These are phyloP conservation scores for Backusella westeae DNA, from an alignment of 192 early-diverging fungal genomes.

Conservation along the genomic window DNA sequence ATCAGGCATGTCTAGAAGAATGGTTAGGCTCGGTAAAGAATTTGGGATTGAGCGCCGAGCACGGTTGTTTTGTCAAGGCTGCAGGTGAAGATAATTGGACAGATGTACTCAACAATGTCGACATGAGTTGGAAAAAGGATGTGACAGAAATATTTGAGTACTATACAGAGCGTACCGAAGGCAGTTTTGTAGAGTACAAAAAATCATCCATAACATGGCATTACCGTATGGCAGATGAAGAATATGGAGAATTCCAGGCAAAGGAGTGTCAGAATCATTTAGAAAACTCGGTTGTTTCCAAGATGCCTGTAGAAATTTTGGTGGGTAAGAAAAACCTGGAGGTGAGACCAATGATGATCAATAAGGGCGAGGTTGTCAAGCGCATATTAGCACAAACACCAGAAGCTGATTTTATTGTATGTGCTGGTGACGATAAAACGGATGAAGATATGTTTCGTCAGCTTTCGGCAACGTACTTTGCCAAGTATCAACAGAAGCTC, in stretches of 20 bases:
- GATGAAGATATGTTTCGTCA: slow-evolving; percentile 90
- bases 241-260: slow-evolving; percentile 83
- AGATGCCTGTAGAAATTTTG: slow-evolving; percentile 82
- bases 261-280: slow-evolving; percentile 91
- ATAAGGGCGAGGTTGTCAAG: slow-evolving; percentile 91
- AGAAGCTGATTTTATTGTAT: slow-evolving; percentile 74
- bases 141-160: slow-evolving; percentile 81
- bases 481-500: background rate
- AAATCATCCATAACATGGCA: slow-evolving; percentile 89
- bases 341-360: slow-evolving; percentile 75
- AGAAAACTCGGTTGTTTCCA: slow-evolving; percentile 74
- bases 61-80: slow-evolving; percentile 83
- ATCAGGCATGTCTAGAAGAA: slow-evolving; percentile 78
- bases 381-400: slow-evolving; percentile 52
- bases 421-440: slow-evolving; percentile 87
- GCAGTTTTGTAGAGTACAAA: slow-evolving; percentile 83
- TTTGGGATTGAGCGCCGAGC: slow-evolving; percentile 82
- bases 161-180: slow-evolving; percentile 85
- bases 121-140: slow-evolving; percentile 84
- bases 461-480: slow-evolving; percentile 28
- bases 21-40: slow-evolving; percentile 75
- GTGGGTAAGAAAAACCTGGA: slow-evolving; percentile 92
- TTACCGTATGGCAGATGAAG: slow-evolving; percentile 82
- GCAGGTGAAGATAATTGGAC: slow-evolving; percentile 58
- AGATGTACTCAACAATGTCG: slow-evolving; percentile 51